Conservation (phyloP, 768 basidiomycete genomes). For the Mycena venus region DNA sequence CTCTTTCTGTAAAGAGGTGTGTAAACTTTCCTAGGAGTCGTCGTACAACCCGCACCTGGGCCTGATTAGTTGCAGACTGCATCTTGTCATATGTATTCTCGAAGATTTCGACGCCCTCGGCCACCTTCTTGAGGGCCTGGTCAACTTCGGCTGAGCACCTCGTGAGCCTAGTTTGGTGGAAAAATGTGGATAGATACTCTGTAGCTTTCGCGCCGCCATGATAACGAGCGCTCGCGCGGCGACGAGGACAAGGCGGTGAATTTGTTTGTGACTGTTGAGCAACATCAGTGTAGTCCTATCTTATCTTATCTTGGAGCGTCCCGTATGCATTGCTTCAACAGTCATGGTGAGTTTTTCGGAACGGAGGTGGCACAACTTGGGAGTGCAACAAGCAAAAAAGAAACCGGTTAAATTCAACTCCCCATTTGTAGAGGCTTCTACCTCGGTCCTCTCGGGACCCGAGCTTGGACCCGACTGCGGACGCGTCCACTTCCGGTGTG, state of each 20-base stretch:
- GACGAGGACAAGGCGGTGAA: neutral
- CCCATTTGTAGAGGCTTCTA: no score
- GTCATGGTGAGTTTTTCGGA: no score
- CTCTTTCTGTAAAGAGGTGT: conserved; percentile 24
- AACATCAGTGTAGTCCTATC: no score
- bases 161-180: neutral
- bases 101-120: conserved; percentile 95
- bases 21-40: neutral
- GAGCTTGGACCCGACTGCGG: no score
- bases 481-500: no score
- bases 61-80: conserved; percentile 91
- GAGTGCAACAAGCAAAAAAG: no score
- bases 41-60: conserved; percentile 12
- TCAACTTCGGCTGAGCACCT: conserved; percentile 84
- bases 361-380: no score
- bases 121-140: conserved; percentile 96
- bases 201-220: conserved; percentile 94
- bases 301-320: no score
- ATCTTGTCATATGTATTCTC: conserved; percentile 99
- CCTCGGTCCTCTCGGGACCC: no score
- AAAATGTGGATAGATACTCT: conserved; percentile 64
- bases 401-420: no score
- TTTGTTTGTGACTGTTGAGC: neutral
- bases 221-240: conserved; percentile 28
- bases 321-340: no score